phyloP scores from a whole-genome alignment of 768 basidiomycete species.

The Podaxis sp. region DNA sequence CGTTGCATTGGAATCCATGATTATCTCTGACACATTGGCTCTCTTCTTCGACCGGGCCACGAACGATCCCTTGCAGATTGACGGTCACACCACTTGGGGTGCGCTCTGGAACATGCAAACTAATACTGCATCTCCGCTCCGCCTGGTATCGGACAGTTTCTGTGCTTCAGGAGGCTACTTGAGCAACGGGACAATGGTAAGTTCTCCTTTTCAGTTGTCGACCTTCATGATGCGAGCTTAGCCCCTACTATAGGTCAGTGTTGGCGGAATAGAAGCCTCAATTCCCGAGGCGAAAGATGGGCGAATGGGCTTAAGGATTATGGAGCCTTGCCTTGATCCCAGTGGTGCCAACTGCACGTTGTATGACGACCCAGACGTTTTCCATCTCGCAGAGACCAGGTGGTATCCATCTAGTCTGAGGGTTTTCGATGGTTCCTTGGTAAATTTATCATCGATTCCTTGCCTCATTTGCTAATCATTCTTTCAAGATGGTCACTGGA shows the following conservation, averaged over 20 bases:
- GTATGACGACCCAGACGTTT: constrained; percentile 27
- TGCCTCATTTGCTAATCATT: not conserved
- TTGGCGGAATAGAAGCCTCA: constrained; percentile 24
- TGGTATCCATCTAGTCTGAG: constrained; percentile 40
- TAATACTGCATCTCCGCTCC: constrained; percentile 29
- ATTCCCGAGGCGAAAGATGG: constrained; percentile 26
- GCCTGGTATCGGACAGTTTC: constrained; percentile 33
- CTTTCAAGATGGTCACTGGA: constrained; percentile 21
- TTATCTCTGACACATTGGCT: constrained; percentile 25
- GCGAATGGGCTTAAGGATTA: constrained; percentile 31
- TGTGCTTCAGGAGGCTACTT: constrained; percentile 39
- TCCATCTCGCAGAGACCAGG: constrained; percentile 31
- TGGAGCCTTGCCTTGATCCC: constrained; percentile 32
- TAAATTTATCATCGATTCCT: constrained; percentile 19
- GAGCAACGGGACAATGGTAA: constrained; percentile 36
- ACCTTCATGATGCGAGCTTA: not conserved
- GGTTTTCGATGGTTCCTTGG: constrained; percentile 28
- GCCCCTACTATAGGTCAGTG: constrained; percentile 19
- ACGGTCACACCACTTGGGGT: constrained; percentile 42
- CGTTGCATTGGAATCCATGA: constrained; percentile 24
- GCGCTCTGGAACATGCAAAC: constrained; percentile 38
- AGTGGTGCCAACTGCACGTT: constrained; percentile 26
- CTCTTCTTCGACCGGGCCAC: constrained; percentile 25
- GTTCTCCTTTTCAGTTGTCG: constrained; percentile 5
- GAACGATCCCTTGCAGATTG: constrained; percentile 35